These are phyloP conservation scores for Rhizoctonia solani DNA, from an alignment of 1,284 basidiomycete species.

Conservation along the genomic window DNA sequence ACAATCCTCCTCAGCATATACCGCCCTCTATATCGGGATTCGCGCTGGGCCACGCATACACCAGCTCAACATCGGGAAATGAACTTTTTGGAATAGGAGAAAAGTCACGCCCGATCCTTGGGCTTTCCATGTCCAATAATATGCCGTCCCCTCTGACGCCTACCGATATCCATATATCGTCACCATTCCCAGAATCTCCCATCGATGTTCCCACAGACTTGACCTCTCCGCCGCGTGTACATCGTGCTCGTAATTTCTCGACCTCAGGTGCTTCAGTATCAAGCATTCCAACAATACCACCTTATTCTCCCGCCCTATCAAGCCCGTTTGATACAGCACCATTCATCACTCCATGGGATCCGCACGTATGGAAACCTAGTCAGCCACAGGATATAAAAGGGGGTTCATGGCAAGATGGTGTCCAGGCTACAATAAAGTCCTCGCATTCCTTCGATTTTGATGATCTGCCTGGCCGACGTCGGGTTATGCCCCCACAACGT, in stretches of 20 bases:
- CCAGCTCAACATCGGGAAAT: not conserved
- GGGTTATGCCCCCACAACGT: constrained; percentile 23
- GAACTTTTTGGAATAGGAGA: not conserved
- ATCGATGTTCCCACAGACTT: not conserved
- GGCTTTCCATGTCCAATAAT: not conserved
- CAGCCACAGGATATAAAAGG: not conserved
- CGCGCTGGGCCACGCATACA: constrained; percentile 24
- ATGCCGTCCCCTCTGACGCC: constrained; percentile 4
- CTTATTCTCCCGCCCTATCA: constrained; percentile 18
- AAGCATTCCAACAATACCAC: constrained; percentile 29
- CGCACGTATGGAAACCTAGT: not conserved
- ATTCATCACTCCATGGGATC: constrained; percentile 25
- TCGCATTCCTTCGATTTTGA: constrained; percentile 13
- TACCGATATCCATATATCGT: constrained; percentile 9
- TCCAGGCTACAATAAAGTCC: not conserved
- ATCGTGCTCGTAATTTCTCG: constrained; percentile 20
- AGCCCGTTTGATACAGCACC: constrained; percentile 23
- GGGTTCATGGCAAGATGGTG: not conserved
- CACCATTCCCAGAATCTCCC: constrained; percentile 23
- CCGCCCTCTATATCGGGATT: constrained; percentile 16
- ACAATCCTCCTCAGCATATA: constrained; percentile 4
- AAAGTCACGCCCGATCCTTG: constrained; percentile 1
- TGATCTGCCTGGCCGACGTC: constrained; percentile 16
- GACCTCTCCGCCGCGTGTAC: not conserved
- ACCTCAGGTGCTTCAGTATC: not conserved